A percentile compares a stretch with the other conserved stretches of the same genome.
phyloP scores from a whole-genome alignment of 2,329 filamentous ascomycete species.

The Microdochium nivale region DNA sequence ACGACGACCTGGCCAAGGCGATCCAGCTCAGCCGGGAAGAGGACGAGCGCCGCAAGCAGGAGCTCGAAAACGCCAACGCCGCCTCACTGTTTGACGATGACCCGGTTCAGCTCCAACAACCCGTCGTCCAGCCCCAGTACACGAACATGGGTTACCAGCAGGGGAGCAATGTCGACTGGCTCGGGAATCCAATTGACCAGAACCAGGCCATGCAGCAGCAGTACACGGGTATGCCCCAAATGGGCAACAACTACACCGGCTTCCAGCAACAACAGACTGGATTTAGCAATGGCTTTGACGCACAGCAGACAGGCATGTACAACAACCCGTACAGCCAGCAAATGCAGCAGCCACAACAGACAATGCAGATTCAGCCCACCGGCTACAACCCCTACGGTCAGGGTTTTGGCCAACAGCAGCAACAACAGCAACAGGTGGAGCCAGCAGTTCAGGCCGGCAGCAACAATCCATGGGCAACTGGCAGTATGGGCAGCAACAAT shows the following conservation, averaged over 20 bases:
- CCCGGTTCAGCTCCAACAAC: slow-evolving; percentile 43
- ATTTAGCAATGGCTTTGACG: slow-evolving; percentile 61
- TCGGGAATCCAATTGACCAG: slow-evolving; percentile 85
- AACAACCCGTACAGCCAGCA: slow-evolving; percentile 65
- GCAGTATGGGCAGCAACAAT: slow-evolving; percentile 24
- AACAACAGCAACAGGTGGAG: slow-evolving; percentile 46
- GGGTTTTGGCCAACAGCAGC: slow-evolving; percentile 18
- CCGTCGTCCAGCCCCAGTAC: slow-evolving; percentile 44
- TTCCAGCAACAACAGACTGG: slow-evolving; percentile 37
- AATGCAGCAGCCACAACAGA: slow-evolving; percentile 26
- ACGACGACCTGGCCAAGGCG: slow-evolving; percentile 89
- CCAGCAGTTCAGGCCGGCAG: slow-evolving; percentile 65
- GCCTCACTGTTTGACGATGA: slow-evolving; percentile 83
- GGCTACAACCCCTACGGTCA: slow-evolving; percentile 47
- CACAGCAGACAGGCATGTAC: slow-evolving; percentile 58
- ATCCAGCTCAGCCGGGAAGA: slow-evolving; percentile 93
- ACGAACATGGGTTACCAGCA: slow-evolving; percentile 98
- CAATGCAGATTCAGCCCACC: slow-evolving; percentile 41
- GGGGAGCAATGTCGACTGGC: slow-evolving; percentile 92
- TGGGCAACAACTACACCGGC: slow-evolving; percentile 47
- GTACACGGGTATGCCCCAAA: slow-evolving; percentile 56
- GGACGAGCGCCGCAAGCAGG: slow-evolving; percentile 78
- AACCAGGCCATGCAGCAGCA: slow-evolving; percentile 66
- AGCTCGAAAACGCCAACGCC: slow-evolving; percentile 80
- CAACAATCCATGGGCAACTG: slow-evolving; percentile 86